Evolutionary conservation across 2,329 filamentous ascomycete genomes (phyloP), one percentile per base, ranked within the genome.

Genomic region (Colletotrichum sansevieriae): DNA sequence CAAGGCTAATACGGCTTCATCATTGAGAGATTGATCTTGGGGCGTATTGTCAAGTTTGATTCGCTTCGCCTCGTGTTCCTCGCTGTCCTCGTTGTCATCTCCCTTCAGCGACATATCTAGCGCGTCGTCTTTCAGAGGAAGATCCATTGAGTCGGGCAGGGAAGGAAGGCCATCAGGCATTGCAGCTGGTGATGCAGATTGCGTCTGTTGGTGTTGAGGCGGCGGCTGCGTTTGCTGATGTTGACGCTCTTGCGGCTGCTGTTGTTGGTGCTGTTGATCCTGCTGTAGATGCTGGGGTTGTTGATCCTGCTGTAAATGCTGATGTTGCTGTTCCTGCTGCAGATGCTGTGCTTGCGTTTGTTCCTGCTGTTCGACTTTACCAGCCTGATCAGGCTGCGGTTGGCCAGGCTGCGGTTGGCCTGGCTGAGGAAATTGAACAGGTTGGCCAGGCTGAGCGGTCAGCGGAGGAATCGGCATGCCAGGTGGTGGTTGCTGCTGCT

Each of bases 1-100:
- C 47, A 87, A 73, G 8, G 82, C 83, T 69, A 87, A 70, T 12
- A 87, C 81, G 5, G 83, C 83, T 64, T 85, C 83, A 65, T 86
- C 84, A 33, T 85, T 83, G 13, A 84, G 73, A 0, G 76, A 71
- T 9, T 76, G 74, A 15, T 80, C 78, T 13, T 79, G 77, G 11
- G 74, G 71, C n/a, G 75, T 57, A 15, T 76, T 74, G 85, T 86
- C 74, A 18, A 72, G 60, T 41, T 69, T 65, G 12, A 62, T 59
- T 11, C 71, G 57, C 52, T 72, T 72, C 11, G 70, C 60, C 18
- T 51, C 41, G 58, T 44, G 71, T 13, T 46, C 63, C 46, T 67
- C 71, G 13, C 59, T 56, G 71, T 72, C 71, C 70, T 76, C 75
- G 43, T 73, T 43, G 6, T 77, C 76, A 10, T 76, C 72, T 13